Conservation (phyloP, 1,284 basidiomycete genomes). For the Vanrija pseudolonga region DNA sequence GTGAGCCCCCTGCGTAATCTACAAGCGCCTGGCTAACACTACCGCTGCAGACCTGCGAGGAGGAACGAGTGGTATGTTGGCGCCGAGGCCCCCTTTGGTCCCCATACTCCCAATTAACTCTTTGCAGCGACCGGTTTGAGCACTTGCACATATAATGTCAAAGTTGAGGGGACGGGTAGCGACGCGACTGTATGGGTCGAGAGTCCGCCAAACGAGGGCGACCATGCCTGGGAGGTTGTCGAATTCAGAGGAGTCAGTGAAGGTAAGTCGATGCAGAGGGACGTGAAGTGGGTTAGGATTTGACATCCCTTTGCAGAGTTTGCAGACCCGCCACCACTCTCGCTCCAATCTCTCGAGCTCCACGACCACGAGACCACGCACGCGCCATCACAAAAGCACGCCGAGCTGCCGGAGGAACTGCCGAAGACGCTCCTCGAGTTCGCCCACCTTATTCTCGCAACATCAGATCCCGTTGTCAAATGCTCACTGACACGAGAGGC, state of each 20-base stretch:
- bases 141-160: conserved; percentile 72
- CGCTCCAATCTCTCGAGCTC: conserved; percentile 18
- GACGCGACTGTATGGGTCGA: conserved; percentile 62
- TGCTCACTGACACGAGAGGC: conserved; percentile 45
- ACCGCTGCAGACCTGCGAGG: conserved; percentile 38
- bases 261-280: conserved; percentile 51
- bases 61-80: conserved; percentile 54
- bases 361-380: conserved; percentile 6
- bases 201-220: conserved; percentile 54
- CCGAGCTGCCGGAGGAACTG: conserved; percentile 20
- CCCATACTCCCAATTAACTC: conserved; percentile 49
- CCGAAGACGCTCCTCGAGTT: conserved; percentile 45
- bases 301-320: conserved; percentile 55
- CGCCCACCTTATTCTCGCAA: conserved; percentile 47
- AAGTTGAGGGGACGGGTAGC: conserved; percentile 52
- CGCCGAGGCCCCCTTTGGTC: conserved; percentile 45
- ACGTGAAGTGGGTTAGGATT: background rate
- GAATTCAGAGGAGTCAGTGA: conserved; percentile 77
- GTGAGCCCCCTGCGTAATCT: conserved; percentile 2
- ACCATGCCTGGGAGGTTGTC: conserved; percentile 61
- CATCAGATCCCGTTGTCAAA: conserved; percentile 44
- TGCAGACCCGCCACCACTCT: conserved; percentile 60
- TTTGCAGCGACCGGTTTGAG: conserved; percentile 62
- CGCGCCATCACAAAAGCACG: conserved; percentile 9
- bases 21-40: background rate